Conservation (phyloP, 2,329 filamentous ascomycete genomes). For the Aspergillus brunneoviolaceus region DNA sequence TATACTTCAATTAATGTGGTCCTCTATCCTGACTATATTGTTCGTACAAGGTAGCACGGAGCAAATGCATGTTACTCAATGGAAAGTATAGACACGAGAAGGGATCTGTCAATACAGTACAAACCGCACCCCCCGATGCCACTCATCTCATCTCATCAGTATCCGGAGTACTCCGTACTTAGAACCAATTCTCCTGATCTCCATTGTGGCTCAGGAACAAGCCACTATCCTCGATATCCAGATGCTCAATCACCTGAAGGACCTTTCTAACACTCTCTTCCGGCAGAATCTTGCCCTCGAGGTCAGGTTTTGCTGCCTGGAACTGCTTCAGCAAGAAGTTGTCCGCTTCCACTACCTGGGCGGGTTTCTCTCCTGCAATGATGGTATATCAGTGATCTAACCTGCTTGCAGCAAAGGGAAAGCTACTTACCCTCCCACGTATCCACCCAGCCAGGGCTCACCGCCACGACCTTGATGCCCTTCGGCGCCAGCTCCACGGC, state of each 20-base stretch:
- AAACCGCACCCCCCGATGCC: no score
- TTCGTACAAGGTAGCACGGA: no score
- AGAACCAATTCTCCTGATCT: conserved; percentile 17
- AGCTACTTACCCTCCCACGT: conserved; percentile 21
- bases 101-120: no score
- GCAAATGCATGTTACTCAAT: no score
- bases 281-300: conserved; percentile 24
- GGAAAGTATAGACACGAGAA: no score
- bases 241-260: conserved; percentile 25
- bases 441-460: conserved; percentile 38
- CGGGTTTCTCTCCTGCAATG: conserved; percentile 13
- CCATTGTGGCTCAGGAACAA: conserved; percentile 27
- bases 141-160: no score
- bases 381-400: background rate
- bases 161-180: background rate
- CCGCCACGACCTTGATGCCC: conserved; percentile 35
- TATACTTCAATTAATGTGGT: no score
- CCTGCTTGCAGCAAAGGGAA: background rate
- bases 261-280: conserved; percentile 27
- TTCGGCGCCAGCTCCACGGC: conserved; percentile 32
- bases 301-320: conserved; percentile 17
- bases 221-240: conserved; percentile 25
- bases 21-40: no score
- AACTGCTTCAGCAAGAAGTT: conserved; percentile 24
- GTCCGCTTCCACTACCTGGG: conserved; percentile 7